Conservation (phyloP, 805 yeast genomes). For the Starmerella kuoi region DNA sequence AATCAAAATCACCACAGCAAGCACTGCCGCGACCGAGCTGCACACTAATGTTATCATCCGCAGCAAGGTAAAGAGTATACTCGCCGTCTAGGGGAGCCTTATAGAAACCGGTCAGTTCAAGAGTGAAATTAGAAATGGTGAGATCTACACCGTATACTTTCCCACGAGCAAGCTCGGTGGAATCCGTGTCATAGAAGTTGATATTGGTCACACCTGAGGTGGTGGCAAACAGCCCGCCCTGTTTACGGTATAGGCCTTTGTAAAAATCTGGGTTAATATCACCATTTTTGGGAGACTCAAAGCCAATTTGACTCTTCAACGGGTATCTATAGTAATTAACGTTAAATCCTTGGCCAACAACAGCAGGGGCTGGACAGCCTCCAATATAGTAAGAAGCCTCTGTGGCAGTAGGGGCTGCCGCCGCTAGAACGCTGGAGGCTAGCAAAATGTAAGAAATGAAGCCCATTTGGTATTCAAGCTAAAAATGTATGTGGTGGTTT, state of each 20-base stretch:
- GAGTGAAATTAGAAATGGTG: constrained; percentile 1
- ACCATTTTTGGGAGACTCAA: background rate
- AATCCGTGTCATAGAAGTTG: background rate
- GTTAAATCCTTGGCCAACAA: background rate
- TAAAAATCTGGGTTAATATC: background rate
- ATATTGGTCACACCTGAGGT: constrained; percentile 5
- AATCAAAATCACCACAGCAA: constrained; percentile 9
- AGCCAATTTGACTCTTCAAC: background rate
- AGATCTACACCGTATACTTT: constrained; percentile 3
- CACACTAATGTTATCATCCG: constrained; percentile 5
- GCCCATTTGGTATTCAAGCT: too few species aligned
- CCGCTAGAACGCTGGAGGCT: too few species aligned
- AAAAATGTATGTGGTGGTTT: too few species aligned
- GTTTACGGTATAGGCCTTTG: constrained; percentile 1
- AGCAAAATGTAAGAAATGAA: too few species aligned
- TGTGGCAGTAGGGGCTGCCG: too few species aligned
- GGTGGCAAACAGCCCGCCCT: background rate
- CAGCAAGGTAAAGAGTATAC: constrained; percentile 2
- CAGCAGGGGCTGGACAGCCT: background rate
- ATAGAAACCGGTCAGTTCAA: constrained; percentile 2
- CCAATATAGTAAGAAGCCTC: background rate
- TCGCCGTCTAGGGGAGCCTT: background rate
- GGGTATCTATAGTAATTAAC: constrained; percentile 1
- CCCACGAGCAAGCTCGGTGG: background rate
- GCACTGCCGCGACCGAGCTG: constrained; percentile 7